Conservation (phyloP, 352 stramenopile species). For the Thraustochytrium sp. region DNA sequence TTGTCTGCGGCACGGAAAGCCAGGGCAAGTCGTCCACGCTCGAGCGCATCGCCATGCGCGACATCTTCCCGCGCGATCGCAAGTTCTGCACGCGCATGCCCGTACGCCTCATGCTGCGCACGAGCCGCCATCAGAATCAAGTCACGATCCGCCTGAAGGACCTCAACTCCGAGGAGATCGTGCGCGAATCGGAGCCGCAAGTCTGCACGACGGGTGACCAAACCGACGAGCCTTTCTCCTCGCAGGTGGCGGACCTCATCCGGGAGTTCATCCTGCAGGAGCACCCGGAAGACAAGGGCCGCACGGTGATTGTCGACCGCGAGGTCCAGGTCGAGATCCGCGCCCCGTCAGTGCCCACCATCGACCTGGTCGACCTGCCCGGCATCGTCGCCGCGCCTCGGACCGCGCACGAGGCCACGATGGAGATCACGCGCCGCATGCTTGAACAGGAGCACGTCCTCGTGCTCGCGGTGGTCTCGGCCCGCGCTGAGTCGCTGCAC, state of each 20-base stretch:
- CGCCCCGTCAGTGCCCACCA: slow-evolving; percentile 50
- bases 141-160: slow-evolving; percentile 13
- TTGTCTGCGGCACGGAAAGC: slow-evolving; percentile 9
- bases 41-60: not conserved
- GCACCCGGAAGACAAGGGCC: not conserved
- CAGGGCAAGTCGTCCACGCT: slow-evolving; percentile 8
- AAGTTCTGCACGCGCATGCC: too few relatives aligned
- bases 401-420: slow-evolving; percentile 56
- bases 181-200: slow-evolving; percentile 49
- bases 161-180: slow-evolving; percentile 51
- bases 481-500: slow-evolving; percentile 50
- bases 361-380: slow-evolving; percentile 54
- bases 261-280: slow-evolving; percentile 42
- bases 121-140: not conserved
- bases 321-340: slow-evolving; percentile 54
- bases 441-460: slow-evolving; percentile 52
- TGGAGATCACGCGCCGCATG: slow-evolving; percentile 52
- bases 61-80: too few relatives aligned
- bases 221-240: too few relatives aligned
- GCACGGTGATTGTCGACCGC: slow-evolving; percentile 50
- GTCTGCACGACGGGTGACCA: too few relatives aligned
- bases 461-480: slow-evolving; percentile 54
- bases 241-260: too few relatives aligned
- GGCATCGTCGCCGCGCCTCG: slow-evolving; percentile 53
- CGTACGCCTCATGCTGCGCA: too few relatives aligned